Evolutionary conservation across 2,329 filamentous ascomycete genomes (phyloP).

Genomic region (Annulohypoxylon truncatum): DNA sequence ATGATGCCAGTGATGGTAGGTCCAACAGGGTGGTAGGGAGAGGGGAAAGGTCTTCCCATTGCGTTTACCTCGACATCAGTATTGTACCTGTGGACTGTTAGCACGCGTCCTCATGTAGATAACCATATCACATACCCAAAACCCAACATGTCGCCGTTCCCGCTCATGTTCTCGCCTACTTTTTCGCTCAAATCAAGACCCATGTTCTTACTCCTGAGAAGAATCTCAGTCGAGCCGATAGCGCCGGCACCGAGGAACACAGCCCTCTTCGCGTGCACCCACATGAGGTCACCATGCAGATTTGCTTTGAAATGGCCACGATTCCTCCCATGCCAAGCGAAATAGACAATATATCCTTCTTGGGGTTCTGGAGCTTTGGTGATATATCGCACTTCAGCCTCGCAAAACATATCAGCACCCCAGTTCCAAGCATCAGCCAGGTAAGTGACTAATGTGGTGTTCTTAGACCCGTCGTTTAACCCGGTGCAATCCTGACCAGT

Average conservation of each 20-base stretch:
- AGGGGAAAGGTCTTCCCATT: constrained; percentile 63
- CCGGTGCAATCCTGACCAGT: constrained; percentile 73
- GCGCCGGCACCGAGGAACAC: constrained; percentile 75
- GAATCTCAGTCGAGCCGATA: constrained; percentile 73
- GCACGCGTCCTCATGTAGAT: neutral
- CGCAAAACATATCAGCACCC: constrained; percentile 78
- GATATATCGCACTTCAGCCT: constrained; percentile 73
- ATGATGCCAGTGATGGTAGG: constrained; percentile 73
- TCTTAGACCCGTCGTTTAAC: constrained; percentile 76
- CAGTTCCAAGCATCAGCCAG: constrained; percentile 77
- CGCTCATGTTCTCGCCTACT: constrained; percentile 70
- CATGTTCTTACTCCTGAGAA: constrained; percentile 69
- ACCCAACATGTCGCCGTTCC: constrained; percentile 73
- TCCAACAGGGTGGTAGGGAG: constrained; percentile 64
- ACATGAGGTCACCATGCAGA: constrained; percentile 70
- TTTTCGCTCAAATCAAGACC: constrained; percentile 68
- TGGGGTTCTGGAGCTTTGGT: constrained; percentile 61
- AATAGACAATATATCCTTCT: constrained; percentile 71
- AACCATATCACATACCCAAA: constrained; percentile 62
- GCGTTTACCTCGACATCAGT: constrained; percentile 67
- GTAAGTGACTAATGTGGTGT: constrained; percentile 73
- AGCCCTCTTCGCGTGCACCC: constrained; percentile 73
- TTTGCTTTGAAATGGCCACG: constrained; percentile 66
- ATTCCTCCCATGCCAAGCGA: constrained; percentile 71
- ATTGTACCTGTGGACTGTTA: constrained; percentile 62